phyloP scores from a whole-genome alignment of 495 filamentous ascomycete species.

The Neurospora tetraspora region DNA sequence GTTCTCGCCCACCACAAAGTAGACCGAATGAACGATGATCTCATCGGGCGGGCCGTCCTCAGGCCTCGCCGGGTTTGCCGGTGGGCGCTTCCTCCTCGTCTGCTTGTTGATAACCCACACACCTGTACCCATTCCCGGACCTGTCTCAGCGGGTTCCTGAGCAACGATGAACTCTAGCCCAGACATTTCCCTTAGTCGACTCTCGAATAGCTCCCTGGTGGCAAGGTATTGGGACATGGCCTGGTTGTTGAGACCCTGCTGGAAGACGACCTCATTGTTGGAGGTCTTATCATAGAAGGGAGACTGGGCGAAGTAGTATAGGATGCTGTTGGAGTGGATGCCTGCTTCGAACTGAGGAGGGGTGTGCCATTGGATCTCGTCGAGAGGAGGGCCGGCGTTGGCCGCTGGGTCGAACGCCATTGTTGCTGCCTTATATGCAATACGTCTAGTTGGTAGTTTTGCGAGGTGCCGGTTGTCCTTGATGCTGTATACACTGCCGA shows the following conservation, averaged over 20 bases:
- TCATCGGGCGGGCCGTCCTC: conserved; percentile 45
- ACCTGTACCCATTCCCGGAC: conserved; percentile 53
- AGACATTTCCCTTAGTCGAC: conserved; percentile 61
- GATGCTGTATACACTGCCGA: neutral
- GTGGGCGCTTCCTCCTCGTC: conserved; percentile 48
- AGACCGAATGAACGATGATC: conserved; percentile 62
- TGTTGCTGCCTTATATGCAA: neutral
- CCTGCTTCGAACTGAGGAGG: conserved; percentile 48
- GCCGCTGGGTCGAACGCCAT: conserved; percentile 6
- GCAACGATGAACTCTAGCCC: conserved; percentile 75
- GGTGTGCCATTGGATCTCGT: conserved; percentile 70
- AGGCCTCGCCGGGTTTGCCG: neutral
- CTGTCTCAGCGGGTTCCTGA: conserved; percentile 62
- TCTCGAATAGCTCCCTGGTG: conserved; percentile 74
- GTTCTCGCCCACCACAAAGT: conserved; percentile 75
- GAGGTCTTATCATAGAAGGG: conserved; percentile 86
- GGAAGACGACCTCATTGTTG: conserved; percentile 71
- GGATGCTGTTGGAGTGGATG: conserved; percentile 56
- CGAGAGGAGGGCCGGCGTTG: conserved; percentile 49
- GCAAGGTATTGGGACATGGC: conserved; percentile 46
- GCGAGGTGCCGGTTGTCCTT: too few species aligned
- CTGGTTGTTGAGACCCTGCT: conserved; percentile 63
- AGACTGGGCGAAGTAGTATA: conserved; percentile 82
- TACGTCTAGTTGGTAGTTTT: neutral
- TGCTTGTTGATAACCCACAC: conserved; percentile 94